Base-by-base conservation (phyloP, 495 filamentous ascomycete genomes). In the Trichocladium uniseriatum region DNA sequence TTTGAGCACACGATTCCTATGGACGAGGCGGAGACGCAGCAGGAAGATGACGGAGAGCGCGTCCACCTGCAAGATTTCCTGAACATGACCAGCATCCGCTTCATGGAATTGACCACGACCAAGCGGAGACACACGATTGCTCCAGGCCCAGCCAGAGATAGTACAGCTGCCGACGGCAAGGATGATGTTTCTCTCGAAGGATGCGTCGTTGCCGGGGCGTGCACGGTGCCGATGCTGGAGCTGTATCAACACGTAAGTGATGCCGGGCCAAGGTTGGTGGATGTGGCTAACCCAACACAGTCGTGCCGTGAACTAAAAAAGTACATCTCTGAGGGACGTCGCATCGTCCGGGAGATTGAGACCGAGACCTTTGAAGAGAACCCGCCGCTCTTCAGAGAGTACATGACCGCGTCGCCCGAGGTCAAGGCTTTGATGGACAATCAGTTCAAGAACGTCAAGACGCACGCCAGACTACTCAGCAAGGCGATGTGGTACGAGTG, bases 401-500 rank as follows among this genome's bases (percentile, higher is more conserved):
- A 97, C 58, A 78, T 91, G 43, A 79, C 79, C 0, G 90, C 91
- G n/a, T 74, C 86, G 6, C 80, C 86, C n/a, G 85, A 92, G 42
- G 75, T 94, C 52, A 84, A 83, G 56, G 63, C 78, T 1, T 75
- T 92, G 40, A 90, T 98, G 84, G 91, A 98, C 66, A 90, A 86
- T 51, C 92, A 97, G 62, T 91, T 98, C 68, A 90, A 91, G 63
- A 94, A 95, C 52, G 83, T 94, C 59, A 96, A 95, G 70, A 94
- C 87, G 0, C 82, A 96, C 62, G 86, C 94, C 3, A 73, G 94
- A 35, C 72, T 94, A 5, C 75, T 87, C 11, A 95, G 90, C 69
- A 95, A 95, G 62, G 87, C 80, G 32, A 90, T 88, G 65, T 98
- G 94, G 94, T 97, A 98, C 61, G 83, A 89, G 60, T 98, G 94